Evolutionary conservation across 1,284 basidiomycete species (phyloP), one percentile per base, ranked within the genome.

Genomic region (Mycena sp.): DNA sequence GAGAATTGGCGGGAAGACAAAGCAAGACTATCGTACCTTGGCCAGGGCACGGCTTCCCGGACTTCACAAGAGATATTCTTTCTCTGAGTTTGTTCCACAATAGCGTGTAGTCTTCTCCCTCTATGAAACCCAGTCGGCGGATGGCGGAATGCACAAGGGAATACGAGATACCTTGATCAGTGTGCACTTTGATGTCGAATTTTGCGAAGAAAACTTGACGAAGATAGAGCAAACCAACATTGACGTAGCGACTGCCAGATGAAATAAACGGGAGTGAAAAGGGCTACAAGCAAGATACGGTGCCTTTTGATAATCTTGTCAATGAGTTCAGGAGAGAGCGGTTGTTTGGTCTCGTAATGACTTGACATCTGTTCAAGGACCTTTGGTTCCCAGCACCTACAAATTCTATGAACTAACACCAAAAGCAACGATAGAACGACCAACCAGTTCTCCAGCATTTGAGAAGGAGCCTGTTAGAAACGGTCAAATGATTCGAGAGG

Each of bases 371-470:
- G 80, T 67, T 87, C 81, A 9, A 95, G 81, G 7, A 93, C 91
- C 61, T 86, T 82, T 1, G 87, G 89, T 71, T 93, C 91, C 89
- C 91, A 94, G 72, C 91, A 90, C 87, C 87, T 87, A 57, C 14
- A 25, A 35, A 7, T 14, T 14, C 49, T 11, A 38, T 16, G 32
- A 17, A 21, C 7, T 12, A 35, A 28, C 3, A 35, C 45, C n/a
- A 56, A 32, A 45, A 17, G 4, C 11, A 23, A 11, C n/a, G 41
- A 46, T n/a, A 35, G 26, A 41, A 4, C 19, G 16, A 46, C 79
- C 9, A 46, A 88, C 94, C 93, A 96, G 73, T 95, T 94, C 78
- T 96, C 94, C 63, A 95, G 80, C 94, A 95, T 95, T 78, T 95
- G 93, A 19, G 88, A 91, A 0, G 93, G 94, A 14, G 58, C 63